Percentiles rank a stretch among this genome's conserved stretches.
phyloP scores from a whole-genome alignment of 1,139 yeast genomes.

The Trichomonascaceae sp. region DNA sequence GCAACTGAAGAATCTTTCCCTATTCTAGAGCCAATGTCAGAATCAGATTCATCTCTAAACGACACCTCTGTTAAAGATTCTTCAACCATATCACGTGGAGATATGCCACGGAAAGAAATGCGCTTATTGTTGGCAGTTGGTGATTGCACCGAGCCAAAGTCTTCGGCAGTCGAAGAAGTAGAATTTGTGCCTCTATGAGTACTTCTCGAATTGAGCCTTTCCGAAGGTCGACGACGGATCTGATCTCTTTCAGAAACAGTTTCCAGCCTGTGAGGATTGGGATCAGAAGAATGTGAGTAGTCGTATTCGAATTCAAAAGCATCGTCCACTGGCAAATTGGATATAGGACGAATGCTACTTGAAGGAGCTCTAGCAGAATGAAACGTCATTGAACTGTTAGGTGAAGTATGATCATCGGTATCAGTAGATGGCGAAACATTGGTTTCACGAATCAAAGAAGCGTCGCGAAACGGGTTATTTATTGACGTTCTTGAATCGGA shows the following conservation, averaged over 20 bases:
- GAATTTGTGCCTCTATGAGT: conserved; percentile 3
- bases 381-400: not conserved
- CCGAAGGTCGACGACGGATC: not conserved
- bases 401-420: not conserved
- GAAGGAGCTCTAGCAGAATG: not conserved
- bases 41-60: conserved; percentile 5
- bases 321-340: conserved; percentile 22
- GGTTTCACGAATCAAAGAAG: not conserved
- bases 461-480: conserved; percentile 5
- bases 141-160: not conserved
- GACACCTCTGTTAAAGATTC: conserved; percentile 5
- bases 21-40: not conserved
- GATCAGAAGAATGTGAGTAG: conserved; percentile 2
- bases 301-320: conserved; percentile 18
- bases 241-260: conserved; percentile 3
- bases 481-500: not conserved
- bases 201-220: not conserved
- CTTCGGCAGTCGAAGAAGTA: conserved; percentile 7
- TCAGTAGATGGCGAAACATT: not conserved
- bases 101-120: not conserved
- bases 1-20: conserved; percentile 13
- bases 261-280: not conserved
- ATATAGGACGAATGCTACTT: conserved; percentile 19
- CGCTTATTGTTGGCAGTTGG: conserved; percentile 3
- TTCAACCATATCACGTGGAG: conserved; percentile 1